Conservation (phyloP, 140 eudicot species). For the Oenanthe javanica region DNA sequence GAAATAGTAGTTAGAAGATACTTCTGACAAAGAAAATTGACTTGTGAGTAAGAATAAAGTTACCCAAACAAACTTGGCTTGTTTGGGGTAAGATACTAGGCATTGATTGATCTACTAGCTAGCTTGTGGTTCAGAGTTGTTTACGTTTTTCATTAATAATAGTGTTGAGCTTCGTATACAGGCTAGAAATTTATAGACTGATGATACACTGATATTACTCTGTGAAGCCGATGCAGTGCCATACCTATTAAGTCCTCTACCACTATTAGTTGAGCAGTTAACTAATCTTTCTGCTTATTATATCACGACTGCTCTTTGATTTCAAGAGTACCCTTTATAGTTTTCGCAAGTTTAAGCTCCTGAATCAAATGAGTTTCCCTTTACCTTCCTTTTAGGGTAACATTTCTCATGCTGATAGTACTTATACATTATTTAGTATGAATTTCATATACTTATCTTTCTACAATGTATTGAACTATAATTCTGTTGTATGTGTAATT, state of each 20-base stretch:
- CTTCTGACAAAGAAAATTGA: background rate
- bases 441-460: background rate
- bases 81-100: background rate
- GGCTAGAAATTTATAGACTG: background rate
- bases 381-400: background rate
- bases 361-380: background rate
- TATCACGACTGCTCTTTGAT: background rate
- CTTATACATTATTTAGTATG: background rate
- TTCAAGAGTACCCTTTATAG: background rate
- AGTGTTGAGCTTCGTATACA: background rate
- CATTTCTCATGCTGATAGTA: background rate
- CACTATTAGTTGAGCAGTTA: background rate
- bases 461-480: background rate
- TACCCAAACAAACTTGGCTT: background rate
- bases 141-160: background rate
- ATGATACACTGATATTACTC: background rate
- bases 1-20: background rate
- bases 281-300: background rate
- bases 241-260: background rate
- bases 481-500: background rate
- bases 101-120: background rate
- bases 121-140: background rate
- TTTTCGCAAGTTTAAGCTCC: background rate
- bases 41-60: background rate
- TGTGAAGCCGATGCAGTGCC: background rate